A percentile compares a stretch with the other conserved stretches of the same genome.
phyloP scores from a whole-genome alignment of 352 stramenopile species.

The Lagenidium giganteum region DNA sequence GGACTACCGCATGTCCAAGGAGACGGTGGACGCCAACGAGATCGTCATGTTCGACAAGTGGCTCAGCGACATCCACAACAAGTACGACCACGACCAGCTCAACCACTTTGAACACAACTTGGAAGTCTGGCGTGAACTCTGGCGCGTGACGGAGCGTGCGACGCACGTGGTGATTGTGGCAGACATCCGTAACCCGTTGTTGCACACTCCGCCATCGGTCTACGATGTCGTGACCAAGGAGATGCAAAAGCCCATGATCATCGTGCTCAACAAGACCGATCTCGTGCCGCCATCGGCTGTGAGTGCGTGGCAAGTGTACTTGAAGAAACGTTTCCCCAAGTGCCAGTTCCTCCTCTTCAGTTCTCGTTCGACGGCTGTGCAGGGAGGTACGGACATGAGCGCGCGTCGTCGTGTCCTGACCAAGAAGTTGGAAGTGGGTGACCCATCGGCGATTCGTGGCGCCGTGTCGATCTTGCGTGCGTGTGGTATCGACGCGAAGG shows the following conservation, averaged over 20 bases:
- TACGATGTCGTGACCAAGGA: slow-evolving; percentile 75
- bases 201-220: slow-evolving; percentile 77
- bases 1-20: slow-evolving; percentile 82
- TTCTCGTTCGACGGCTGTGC: slow-evolving; percentile 67
- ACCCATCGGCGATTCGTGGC: slow-evolving; percentile 54
- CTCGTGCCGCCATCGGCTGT: slow-evolving; percentile 58
- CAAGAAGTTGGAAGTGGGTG: slow-evolving; percentile 77
- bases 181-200: slow-evolving; percentile 74
- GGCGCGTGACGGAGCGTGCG: slow-evolving; percentile 78
- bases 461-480: slow-evolving; percentile 64
- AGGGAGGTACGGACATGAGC: slow-evolving; percentile 60
- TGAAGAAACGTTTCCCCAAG: slow-evolving; percentile 58
- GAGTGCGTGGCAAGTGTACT: slow-evolving; percentile 58
- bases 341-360: slow-evolving; percentile 73
- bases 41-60: slow-evolving; percentile 83
- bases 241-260: slow-evolving; percentile 69
- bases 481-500: slow-evolving; percentile 45
- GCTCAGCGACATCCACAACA: slow-evolving; percentile 82
- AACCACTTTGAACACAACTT: slow-evolving; percentile 87
- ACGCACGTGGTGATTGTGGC: slow-evolving; percentile 77
- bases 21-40: slow-evolving; percentile 80
- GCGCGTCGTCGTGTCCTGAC: slow-evolving; percentile 63
- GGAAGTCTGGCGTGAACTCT: slow-evolving; percentile 84
- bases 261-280: slow-evolving; percentile 87
- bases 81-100: slow-evolving; percentile 75